Evolutionary conservation across 164 flowering plant genomes (phyloP).

Genomic region (Sedum album): DNA sequence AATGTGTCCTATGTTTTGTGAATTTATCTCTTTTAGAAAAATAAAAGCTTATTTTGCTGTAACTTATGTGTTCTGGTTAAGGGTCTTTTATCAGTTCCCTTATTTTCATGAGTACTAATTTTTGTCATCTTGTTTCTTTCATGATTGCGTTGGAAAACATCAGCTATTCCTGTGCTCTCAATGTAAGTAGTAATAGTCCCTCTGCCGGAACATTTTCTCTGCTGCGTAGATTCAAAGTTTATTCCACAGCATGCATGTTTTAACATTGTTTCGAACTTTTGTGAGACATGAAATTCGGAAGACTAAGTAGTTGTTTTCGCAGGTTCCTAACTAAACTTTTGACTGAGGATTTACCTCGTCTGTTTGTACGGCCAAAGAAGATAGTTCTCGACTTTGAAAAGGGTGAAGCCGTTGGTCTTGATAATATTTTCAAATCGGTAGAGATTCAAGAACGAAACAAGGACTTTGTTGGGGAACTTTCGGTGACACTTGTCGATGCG

Average conservation of each 20-base stretch:
- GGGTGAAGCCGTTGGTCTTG: slow-evolving; percentile 78
- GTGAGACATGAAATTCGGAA: not conserved
- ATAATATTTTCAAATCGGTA: slow-evolving; percentile 46
- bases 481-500: slow-evolving; percentile 95
- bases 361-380: slow-evolving; percentile 94
- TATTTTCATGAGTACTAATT: slow-evolving; percentile 14
- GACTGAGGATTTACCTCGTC: slow-evolving; percentile 87
- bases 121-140: slow-evolving; percentile 15
- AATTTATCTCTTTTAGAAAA: not conserved
- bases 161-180: slow-evolving; percentile 98
- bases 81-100: not conserved
- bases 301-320: not conserved
- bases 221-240: not conserved
- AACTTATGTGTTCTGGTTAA: not conserved
- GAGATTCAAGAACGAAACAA: slow-evolving; percentile 73
- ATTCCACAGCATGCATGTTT: not conserved
- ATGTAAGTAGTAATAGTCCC: slow-evolving; percentile 54
- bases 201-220: not conserved
- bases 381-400: slow-evolving; percentile 90
- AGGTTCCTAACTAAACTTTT: slow-evolving; percentile 97
- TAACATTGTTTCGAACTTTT: too few species aligned
- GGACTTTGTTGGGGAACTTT: slow-evolving; percentile 85
- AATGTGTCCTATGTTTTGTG: not conserved
- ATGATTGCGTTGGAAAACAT: slow-evolving; percentile 29
- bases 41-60: too few species aligned